Evolutionary conservation across 257 asterid genomes (phyloP).

Genomic region (Ligustrum vulgare): DNA sequence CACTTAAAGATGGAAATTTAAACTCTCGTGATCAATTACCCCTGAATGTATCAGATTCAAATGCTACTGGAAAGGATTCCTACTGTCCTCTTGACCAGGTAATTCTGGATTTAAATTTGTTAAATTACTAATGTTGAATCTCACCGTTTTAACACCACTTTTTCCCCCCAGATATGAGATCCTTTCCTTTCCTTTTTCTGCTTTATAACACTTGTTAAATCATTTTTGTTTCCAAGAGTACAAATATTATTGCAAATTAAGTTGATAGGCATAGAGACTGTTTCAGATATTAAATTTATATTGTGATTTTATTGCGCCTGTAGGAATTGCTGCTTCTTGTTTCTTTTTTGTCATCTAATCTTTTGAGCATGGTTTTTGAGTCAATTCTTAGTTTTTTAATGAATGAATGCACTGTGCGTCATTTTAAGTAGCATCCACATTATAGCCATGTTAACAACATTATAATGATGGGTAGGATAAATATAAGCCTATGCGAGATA

Average conservation of each 20-base stretch:
- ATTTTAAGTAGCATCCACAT: background rate
- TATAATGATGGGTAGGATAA: background rate
- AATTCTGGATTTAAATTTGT: background rate
- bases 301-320: background rate
- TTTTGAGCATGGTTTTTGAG: too few relatives aligned
- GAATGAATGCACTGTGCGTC: background rate
- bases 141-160: background rate
- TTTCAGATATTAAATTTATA: too few relatives aligned
- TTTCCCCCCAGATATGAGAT: background rate
- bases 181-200: background rate
- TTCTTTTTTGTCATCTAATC: too few relatives aligned
- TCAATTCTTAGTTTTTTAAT: too few relatives aligned
- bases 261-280: background rate
- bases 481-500: background rate
- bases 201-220: background rate
- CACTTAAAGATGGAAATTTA: conserved; percentile 37
- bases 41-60: conserved; percentile 38
- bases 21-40: conserved; percentile 25
- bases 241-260: too few relatives aligned
- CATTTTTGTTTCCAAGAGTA: background rate
- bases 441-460: background rate
- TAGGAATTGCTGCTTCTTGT: background rate
- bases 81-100: conserved; percentile 47
- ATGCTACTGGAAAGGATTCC: conserved; percentile 29
- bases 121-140: background rate